A percentile compares a stretch with the other conserved stretches of the same genome.
Evolutionary conservation across 345 rosid species (phyloP).

Genomic region (Salix exigua): DNA sequence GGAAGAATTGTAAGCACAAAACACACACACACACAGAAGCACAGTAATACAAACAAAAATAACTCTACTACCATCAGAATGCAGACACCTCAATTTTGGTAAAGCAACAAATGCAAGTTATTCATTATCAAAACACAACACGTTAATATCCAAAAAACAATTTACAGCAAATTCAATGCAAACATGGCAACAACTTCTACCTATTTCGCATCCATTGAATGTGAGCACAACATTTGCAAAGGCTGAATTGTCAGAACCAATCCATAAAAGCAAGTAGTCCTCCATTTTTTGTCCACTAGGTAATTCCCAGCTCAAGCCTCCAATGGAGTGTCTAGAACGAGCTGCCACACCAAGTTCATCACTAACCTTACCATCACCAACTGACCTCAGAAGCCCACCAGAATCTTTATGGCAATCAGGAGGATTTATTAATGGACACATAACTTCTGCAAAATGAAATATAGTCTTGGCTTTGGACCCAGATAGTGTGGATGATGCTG

Average conservation of each 20-base stretch:
- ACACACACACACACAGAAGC: background rate
- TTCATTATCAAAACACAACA: background rate
- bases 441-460: constrained; percentile 51
- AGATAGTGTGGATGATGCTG: constrained; percentile 25
- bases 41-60: background rate
- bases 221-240: constrained; percentile 76
- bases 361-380: constrained; percentile 15
- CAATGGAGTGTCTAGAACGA: constrained; percentile 39
- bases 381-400: constrained; percentile 25
- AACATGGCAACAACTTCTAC: constrained; percentile 27
- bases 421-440: constrained; percentile 51
- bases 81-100: background rate
- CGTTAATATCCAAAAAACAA: background rate
- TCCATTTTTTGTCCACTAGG: constrained; percentile 61
- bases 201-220: constrained; percentile 78
- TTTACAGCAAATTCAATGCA: background rate
- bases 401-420: constrained; percentile 26
- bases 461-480: constrained; percentile 22
- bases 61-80: background rate
- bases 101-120: background rate
- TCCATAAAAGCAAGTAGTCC: constrained; percentile 67
- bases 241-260: constrained; percentile 74
- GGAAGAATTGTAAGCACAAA: background rate
- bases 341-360: constrained; percentile 22
- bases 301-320: constrained; percentile 79